Evolutionary conservation across 164 flowering plant genomes (phyloP).

Genomic region (Warburgia ugandensis): DNA sequence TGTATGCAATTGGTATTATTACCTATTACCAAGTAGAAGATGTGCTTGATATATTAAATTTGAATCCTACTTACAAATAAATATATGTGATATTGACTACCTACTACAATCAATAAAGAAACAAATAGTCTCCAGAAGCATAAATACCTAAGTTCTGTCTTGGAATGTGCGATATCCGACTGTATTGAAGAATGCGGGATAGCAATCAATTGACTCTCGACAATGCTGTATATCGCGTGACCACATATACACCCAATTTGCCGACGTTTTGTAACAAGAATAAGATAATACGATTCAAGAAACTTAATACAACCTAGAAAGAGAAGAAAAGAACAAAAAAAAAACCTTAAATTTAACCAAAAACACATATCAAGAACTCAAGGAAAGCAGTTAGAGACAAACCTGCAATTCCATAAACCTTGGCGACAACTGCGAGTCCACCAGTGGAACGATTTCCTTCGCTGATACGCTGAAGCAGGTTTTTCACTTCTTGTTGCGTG

Average conservation of each 20-base stretch:
- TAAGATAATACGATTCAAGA: constrained; percentile 88
- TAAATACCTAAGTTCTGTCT: constrained; percentile 76
- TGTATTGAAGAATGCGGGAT: constrained; percentile 87
- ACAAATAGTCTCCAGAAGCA: too few relatives aligned
- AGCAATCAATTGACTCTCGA: constrained; percentile 80
- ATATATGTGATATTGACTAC: too few relatives aligned
- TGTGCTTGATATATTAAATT: too few relatives aligned
- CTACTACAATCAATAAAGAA: too few relatives aligned
- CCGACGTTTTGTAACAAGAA: constrained; percentile 80
- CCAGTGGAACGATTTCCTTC: constrained; percentile 97
- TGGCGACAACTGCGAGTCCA: constrained; percentile 61
- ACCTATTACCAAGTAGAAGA: too few relatives aligned
- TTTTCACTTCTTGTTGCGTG: constrained; percentile 78
- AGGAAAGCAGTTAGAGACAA: constrained; percentile 5
- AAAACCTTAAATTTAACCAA: not conserved
- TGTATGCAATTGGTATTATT: too few relatives aligned
- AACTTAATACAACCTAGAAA: constrained; percentile 82
- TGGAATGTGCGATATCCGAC: constrained; percentile 85
- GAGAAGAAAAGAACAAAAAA: not conserved
- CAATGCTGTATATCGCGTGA: constrained; percentile 88
- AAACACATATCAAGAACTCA: not conserved
- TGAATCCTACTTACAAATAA: too few relatives aligned
- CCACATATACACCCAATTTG: constrained; percentile 95
- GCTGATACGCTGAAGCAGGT: constrained; percentile 72
- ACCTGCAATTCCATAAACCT: constrained; percentile 94